A percentile compares a stretch with the other conserved stretches of the same genome.
Evolutionary conservation across 306 rosid genomes (phyloP).

Genomic region (Trifolium dubium): DNA sequence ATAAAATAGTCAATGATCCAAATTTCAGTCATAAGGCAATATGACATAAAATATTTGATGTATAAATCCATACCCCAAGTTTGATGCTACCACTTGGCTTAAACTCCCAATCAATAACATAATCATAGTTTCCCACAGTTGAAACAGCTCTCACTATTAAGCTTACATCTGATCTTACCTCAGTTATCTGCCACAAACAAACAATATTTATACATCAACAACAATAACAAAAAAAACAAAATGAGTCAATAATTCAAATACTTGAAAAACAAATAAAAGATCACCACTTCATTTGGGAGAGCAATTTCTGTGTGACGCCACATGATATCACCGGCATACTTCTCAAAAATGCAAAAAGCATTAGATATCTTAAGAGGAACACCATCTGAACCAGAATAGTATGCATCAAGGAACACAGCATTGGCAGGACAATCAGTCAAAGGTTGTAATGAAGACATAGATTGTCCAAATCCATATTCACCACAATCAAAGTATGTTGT

Average conservation of each 20-base stretch:
- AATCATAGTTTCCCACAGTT: slow-evolving; percentile 58
- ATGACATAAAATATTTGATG: slow-evolving; percentile 11
- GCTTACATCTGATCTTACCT: slow-evolving; percentile 55
- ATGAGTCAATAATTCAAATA: background rate
- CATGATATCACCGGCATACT: slow-evolving; percentile 54
- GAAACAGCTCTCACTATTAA: slow-evolving; percentile 59
- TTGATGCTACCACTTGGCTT: slow-evolving; percentile 67
- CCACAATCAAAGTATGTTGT: slow-evolving; percentile 58
- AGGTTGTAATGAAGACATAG: slow-evolving; percentile 52
- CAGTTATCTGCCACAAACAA: slow-evolving; percentile 50
- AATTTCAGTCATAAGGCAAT: background rate
- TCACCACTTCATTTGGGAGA: slow-evolving; percentile 39
- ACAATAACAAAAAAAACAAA: background rate
- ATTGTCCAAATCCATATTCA: slow-evolving; percentile 64
- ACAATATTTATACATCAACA: background rate
- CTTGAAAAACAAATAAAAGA: background rate
- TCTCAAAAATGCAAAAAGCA: slow-evolving; percentile 71
- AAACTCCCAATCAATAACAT: slow-evolving; percentile 67
- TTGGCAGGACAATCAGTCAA: slow-evolving; percentile 61
- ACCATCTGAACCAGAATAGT: slow-evolving; percentile 48
- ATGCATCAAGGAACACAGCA: slow-evolving; percentile 60
- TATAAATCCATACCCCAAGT: slow-evolving; percentile 46
- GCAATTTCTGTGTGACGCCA: slow-evolving; percentile 70
- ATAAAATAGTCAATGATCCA: background rate
- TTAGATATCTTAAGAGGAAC: slow-evolving; percentile 51